These are phyloP conservation scores for Atalantia buxifolia DNA, from an alignment of 345 rosid genomes.

Conservation along the genomic window DNA sequence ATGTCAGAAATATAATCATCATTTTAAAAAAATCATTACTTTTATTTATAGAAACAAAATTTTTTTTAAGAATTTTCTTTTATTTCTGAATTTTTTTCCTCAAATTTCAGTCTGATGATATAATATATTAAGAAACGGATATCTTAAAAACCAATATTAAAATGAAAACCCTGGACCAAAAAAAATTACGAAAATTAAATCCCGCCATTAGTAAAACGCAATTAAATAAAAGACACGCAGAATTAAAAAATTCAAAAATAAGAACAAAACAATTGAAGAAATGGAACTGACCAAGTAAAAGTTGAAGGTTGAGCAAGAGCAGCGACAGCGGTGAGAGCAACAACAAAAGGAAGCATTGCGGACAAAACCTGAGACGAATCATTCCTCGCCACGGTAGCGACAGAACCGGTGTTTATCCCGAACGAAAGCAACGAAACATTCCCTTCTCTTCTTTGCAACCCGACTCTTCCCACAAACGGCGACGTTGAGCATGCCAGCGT, in stretches of 20 bases:
- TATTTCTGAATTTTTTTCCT: background rate
- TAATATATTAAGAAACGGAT: background rate
- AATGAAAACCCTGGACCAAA: background rate
- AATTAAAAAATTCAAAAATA: background rate
- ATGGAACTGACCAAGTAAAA: conserved; percentile 65
- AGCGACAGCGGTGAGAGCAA: conserved; percentile 75
- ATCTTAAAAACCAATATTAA: background rate
- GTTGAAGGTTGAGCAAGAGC: conserved; percentile 82
- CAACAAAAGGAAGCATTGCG: conserved; percentile 89
- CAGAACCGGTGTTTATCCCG: conserved; percentile 38
- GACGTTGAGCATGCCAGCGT: conserved; percentile 64
- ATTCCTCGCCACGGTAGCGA: conserved; percentile 24
- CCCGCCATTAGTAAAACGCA: background rate
- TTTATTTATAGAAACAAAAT: background rate
- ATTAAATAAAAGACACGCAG: background rate
- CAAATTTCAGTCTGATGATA: background rate
- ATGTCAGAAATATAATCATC: background rate
- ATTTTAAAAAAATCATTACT: background rate
- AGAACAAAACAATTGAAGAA: background rate
- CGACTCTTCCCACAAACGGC: conserved; percentile 71
- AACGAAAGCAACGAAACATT: conserved; percentile 63
- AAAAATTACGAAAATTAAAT: background rate
- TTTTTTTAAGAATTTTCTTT: background rate
- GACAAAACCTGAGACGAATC: conserved; percentile 75
- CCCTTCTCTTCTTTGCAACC: conserved; percentile 72